Percentiles rank a stretch among this genome's conserved stretches.
These are phyloP conservation scores for Crepidotus variabilis DNA, from an alignment of 768 basidiomycete genomes.

Conservation along the genomic window DNA sequence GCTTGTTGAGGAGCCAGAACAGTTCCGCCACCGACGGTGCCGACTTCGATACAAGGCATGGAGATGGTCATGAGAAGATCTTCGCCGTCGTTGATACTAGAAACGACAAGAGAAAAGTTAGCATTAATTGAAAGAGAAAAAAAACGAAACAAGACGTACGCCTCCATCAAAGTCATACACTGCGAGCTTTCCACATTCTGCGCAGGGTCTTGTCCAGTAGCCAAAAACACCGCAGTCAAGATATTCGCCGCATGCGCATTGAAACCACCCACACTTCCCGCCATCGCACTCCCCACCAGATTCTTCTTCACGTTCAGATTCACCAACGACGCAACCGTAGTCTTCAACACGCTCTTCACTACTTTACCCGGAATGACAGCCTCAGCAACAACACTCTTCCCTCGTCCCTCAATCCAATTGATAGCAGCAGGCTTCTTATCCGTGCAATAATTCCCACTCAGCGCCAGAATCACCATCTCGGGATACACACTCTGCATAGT, in stretches of 20 bases:
- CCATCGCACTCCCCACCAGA: conserved; percentile 95
- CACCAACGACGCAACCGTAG: conserved; percentile 84
- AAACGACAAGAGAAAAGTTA: neutral
- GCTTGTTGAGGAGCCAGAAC: conserved; percentile 86
- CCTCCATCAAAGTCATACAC: conserved; percentile 99
- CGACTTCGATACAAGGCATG: conserved; percentile 99
- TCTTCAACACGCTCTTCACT: conserved; percentile 91
- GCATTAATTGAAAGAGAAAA: neutral
- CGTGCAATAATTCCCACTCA: conserved; percentile 98
- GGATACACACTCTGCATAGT: conserved; percentile 77
- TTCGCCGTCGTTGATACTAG: conserved; percentile 79
- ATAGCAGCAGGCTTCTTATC: conserved; percentile 99
- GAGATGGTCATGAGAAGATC: conserved; percentile 91
- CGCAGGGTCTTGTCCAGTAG: conserved; percentile 97
- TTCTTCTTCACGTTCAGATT: conserved; percentile 98
- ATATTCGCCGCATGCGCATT: conserved; percentile 99
- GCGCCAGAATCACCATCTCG: conserved; percentile 84
- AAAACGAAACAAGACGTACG: conserved; percentile 52
- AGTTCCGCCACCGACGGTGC: conserved; percentile 96
- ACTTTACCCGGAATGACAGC: conserved; percentile 87
- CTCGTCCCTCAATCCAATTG: conserved; percentile 99
- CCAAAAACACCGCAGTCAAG: conserved; percentile 90
- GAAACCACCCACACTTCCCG: conserved; percentile 95
- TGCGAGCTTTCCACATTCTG: conserved; percentile 99
- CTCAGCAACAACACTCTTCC: conserved; percentile 97